Evolutionary conservation across 2,329 filamentous ascomycete species (phyloP).

Genomic region (Diaporthe eres): DNA sequence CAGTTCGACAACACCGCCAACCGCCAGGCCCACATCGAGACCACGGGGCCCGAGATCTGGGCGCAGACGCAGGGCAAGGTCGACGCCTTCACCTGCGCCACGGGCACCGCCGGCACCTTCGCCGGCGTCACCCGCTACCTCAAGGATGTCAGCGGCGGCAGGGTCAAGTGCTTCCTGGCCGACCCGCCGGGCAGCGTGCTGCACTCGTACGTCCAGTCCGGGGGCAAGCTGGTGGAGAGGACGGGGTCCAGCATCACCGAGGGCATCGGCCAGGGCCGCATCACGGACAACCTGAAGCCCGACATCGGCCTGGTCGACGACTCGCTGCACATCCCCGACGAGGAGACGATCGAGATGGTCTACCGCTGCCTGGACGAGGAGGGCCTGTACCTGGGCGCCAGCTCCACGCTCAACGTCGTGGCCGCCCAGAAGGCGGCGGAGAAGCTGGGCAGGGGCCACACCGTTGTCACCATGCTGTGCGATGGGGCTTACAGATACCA

Average conservation of each 20-base stretch:
- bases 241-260: constrained; percentile 93
- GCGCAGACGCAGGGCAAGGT: constrained; percentile 86
- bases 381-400: constrained; percentile 94
- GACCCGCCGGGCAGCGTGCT: constrained; percentile 95
- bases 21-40: constrained; percentile 93
- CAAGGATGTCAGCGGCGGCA: constrained; percentile 83
- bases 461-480: constrained; percentile 92
- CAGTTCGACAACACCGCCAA: constrained; percentile 99
- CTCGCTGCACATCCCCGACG: constrained; percentile 86
- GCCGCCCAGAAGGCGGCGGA: constrained; percentile 95
- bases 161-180: constrained; percentile 89
- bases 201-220: constrained; percentile 90
- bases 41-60: constrained; percentile 98
- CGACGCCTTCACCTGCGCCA: constrained; percentile 96
- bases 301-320: constrained; percentile 90
- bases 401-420: constrained; percentile 93
- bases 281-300: constrained; percentile 93
- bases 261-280: constrained; percentile 94
- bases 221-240: constrained; percentile 86
- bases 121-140: constrained; percentile 91
- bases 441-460: constrained; percentile 89
- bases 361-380: constrained; percentile 97
- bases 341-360: constrained; percentile 97
- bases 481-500: constrained; percentile 99
- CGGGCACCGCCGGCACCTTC: constrained; percentile 91